phyloP scores from a whole-genome alignment of 306 rosid genomes.

The Phaseolus lunatus region DNA sequence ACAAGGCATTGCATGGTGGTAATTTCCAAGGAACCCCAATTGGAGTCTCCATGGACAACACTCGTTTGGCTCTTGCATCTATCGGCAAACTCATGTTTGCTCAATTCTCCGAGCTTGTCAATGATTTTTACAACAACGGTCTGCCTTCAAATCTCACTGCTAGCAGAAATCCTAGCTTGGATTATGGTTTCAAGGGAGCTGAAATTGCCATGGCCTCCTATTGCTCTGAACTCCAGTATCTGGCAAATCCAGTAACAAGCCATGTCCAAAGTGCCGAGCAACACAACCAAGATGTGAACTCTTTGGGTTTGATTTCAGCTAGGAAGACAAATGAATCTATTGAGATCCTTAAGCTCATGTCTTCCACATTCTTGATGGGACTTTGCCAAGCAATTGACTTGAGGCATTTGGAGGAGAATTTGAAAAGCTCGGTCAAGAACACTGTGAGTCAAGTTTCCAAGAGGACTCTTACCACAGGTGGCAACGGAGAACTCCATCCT shows the following conservation, averaged over 20 bases:
- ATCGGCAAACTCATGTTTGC: constrained; percentile 93
- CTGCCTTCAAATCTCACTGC: constrained; percentile 85
- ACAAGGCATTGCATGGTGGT: constrained; percentile 91
- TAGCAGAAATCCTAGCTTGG: constrained; percentile 83
- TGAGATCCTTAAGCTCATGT: constrained; percentile 64
- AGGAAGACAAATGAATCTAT: constrained; percentile 80
- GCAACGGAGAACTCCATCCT: constrained; percentile 78
- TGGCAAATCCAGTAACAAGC: constrained; percentile 56
- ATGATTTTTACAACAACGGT: constrained; percentile 86
- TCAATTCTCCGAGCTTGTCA: constrained; percentile 87
- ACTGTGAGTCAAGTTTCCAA: constrained; percentile 73
- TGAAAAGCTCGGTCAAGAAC: constrained; percentile 68
- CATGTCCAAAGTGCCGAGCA: constrained; percentile 65
- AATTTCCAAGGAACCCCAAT: constrained; percentile 96
- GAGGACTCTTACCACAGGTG: constrained; percentile 65
- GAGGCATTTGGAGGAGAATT: constrained; percentile 91
- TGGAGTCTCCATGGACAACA: constrained; percentile 95
- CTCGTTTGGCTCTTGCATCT: constrained; percentile 84
- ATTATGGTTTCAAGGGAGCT: constrained; percentile 86
- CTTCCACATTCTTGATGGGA: constrained; percentile 75
- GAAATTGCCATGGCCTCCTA: constrained; percentile 68
- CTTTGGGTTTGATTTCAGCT: constrained; percentile 81
- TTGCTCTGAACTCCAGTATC: constrained; percentile 58
- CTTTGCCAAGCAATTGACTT: constrained; percentile 90
- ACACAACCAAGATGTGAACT: constrained; percentile 67